Conservation (phyloP, 805 yeast species). For the Kregervanrija fluxuum region DNA sequence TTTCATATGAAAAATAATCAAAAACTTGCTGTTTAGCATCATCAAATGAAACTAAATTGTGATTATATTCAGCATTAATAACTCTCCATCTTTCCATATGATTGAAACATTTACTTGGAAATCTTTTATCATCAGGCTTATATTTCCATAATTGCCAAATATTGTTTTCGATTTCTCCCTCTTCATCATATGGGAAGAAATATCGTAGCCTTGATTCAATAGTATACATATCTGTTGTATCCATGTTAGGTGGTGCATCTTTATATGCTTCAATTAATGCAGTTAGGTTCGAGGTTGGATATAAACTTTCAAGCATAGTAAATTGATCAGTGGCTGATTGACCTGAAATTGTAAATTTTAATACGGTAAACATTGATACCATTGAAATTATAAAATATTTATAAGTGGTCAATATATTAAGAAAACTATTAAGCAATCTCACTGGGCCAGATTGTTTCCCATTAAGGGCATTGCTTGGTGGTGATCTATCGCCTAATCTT, state of each 20-base stretch:
- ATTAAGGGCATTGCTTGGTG: too few species aligned
- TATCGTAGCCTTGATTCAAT: constrained; percentile 20
- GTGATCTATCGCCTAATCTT: too few species aligned
- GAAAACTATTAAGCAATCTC: too few species aligned
- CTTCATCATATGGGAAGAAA: constrained; percentile 19
- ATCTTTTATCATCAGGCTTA: constrained; percentile 19
- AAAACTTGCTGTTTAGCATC: constrained; percentile 24
- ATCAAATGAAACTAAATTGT: constrained; percentile 22
- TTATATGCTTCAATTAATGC: constrained; percentile 1
- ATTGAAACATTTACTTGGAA: constrained; percentile 24
- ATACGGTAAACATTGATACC: too few species aligned
- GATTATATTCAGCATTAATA: constrained; percentile 24
- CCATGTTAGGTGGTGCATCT: constrained; percentile 16
- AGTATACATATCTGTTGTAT: constrained; percentile 17
- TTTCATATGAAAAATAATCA: constrained; percentile 21
- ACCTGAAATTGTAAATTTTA: too few species aligned
- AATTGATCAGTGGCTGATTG: constrained; percentile 1
- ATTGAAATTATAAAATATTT: too few species aligned
- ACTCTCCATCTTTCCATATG: constrained; percentile 29
- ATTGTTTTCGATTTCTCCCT: constrained; percentile 21
- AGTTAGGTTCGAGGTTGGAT: constrained; percentile 10
- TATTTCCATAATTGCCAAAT: constrained; percentile 26
- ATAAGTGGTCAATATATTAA: too few species aligned
- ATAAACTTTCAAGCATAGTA: constrained; percentile 4
- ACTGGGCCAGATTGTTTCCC: too few species aligned